phyloP scores from a whole-genome alignment of 2,329 filamentous ascomycete species.

The Aureobasidium sp. region DNA sequence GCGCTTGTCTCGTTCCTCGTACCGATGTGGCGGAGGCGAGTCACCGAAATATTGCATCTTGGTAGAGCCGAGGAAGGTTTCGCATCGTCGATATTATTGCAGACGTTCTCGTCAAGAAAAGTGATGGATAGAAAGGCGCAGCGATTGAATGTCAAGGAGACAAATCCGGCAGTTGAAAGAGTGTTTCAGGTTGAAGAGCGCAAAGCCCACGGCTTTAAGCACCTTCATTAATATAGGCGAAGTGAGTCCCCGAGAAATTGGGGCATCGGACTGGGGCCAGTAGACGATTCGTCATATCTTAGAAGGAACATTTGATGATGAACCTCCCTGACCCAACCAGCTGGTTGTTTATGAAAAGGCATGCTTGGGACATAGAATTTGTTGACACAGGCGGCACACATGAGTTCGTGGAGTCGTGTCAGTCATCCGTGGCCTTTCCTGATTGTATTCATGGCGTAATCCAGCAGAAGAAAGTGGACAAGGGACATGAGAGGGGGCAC shows the following conservation, averaged over 20 bases:
- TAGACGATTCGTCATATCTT: background rate
- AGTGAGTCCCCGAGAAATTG: background rate
- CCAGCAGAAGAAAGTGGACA: background rate
- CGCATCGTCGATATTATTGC: background rate
- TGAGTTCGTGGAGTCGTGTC: background rate
- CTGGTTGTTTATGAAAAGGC: background rate
- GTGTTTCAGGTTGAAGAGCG: background rate
- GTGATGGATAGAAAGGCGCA: background rate
- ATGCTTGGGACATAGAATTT: background rate
- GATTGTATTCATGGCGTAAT: background rate
- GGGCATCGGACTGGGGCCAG: background rate
- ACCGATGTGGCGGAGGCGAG: background rate
- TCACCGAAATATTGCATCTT: background rate
- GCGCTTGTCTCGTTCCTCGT: constrained; percentile 1
- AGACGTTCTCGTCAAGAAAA: background rate
- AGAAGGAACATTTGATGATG: background rate
- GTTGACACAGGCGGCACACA: background rate
- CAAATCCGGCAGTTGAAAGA: background rate
- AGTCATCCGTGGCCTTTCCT: background rate
- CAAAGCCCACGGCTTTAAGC: background rate
- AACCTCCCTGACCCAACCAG: background rate
- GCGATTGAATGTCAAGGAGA: background rate
- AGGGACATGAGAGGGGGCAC: background rate
- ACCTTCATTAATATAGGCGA: background rate
- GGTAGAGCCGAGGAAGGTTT: background rate